Base-by-base conservation (phyloP, 352 stramenopile genomes). In the Phytopythium mirpurense region DNA sequence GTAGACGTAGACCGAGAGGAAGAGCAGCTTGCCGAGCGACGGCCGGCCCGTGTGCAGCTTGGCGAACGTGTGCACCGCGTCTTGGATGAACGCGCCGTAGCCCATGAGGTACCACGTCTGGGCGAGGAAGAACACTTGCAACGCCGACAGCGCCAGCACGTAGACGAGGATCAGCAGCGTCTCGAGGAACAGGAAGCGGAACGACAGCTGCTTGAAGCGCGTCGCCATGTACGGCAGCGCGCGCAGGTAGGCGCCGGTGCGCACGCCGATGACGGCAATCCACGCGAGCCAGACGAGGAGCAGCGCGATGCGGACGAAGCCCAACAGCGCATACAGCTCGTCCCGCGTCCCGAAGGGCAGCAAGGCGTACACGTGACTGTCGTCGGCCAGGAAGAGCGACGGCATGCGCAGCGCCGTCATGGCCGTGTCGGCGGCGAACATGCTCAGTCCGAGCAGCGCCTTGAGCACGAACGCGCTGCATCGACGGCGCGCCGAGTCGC, bases 181-280 rank as follows among this genome's bases (percentile, higher is more conserved):
- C 60, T 92, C 74, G 5, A 94, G 59, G 18, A 87, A 75, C 15
- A 94, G 54, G 53, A 94, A 96, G 14, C 86, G 81, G 54, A 90
- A 96, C 37, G 84, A 94, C 8, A 96, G 64, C 47, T 96, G 86
- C 64, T 93, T 81, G 44, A 86, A 90, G 5, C 86, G 84, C 21
- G 83, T 89, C 5, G 77, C 72, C 78, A 96, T 93, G 62, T 96
- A 96, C 26, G 80, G 73, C 7, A 96, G 51, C 18, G 63, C 63
- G 14, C 83, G 84, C 21, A 96, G n/a, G 40, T 89, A 67, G 6
- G 62, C 57, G 1, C 74, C 68, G 0, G 83, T 88, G 50, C 69
- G 60, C 44, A 67, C 77, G 18, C 74, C 78, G 48, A 88, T 74
- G 46, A 59, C 65, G 35, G 70, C 60, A 19, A 93, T 83, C 83